These are phyloP conservation scores for Blumeria hordei DNA, from an alignment of 2,329 filamentous ascomycete species.

Conservation along the genomic window DNA sequence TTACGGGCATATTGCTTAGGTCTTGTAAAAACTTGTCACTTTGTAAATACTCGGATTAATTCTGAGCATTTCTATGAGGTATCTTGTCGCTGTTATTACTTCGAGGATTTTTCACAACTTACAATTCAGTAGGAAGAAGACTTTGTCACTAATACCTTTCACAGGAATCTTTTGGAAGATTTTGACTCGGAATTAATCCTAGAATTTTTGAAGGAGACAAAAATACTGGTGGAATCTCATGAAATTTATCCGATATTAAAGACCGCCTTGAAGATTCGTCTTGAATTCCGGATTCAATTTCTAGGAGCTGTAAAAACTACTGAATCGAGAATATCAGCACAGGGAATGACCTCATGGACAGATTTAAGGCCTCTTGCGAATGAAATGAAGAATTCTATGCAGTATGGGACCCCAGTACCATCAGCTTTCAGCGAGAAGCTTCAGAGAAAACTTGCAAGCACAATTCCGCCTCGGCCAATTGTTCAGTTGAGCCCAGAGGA, in stretches of 20 bases:
- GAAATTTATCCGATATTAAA: constrained; percentile 16
- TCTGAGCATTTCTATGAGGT: constrained; percentile 83
- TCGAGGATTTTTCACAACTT: neutral
- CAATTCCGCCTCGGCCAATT: constrained; percentile 77
- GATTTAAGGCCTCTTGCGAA: constrained; percentile 22
- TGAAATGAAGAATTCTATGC: constrained; percentile 32
- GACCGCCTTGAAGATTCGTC: constrained; percentile 35
- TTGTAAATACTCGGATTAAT: constrained; percentile 53
- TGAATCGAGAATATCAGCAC: constrained; percentile 22
- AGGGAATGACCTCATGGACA: constrained; percentile 19
- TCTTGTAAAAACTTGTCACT: constrained; percentile 59
- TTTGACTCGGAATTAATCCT: constrained; percentile 24
- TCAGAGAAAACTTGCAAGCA: constrained; percentile 77
- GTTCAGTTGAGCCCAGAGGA: constrained; percentile 52
- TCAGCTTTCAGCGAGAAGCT: constrained; percentile 78
- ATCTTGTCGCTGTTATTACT: constrained; percentile 9
- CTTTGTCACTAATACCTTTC: constrained; percentile 80
- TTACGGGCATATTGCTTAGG: constrained; percentile 71
- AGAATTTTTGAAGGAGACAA: constrained; percentile 15
- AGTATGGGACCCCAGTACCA: constrained; percentile 38
- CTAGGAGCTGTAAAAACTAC: constrained; percentile 26
- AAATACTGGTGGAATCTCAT: constrained; percentile 6
- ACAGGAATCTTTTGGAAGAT: constrained; percentile 46
- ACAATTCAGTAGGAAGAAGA: constrained; percentile 52
- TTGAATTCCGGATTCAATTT: constrained; percentile 42